Conservation (phyloP, 1,284 basidiomycete genomes). For the Apiotrichum sp. region DNA sequence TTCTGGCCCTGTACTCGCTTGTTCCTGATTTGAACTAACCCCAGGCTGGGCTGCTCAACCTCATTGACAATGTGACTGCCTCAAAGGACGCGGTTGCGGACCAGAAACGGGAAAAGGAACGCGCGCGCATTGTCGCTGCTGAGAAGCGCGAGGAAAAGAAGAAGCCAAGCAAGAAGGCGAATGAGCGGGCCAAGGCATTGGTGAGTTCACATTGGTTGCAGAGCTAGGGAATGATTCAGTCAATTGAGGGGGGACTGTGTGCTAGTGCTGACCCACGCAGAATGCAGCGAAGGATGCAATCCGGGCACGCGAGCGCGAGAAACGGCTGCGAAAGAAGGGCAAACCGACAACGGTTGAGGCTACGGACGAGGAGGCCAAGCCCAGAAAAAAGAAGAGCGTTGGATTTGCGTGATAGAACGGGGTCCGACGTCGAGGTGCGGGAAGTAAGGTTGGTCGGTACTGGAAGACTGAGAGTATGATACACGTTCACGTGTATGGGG, state of each 20-base stretch:
- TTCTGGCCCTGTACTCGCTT: too few species aligned
- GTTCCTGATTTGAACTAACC: too few species aligned
- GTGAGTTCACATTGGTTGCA: constrained; percentile 13
- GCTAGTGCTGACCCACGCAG: constrained; percentile 4
- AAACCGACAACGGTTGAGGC: not conserved
- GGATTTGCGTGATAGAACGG: constrained; percentile 12
- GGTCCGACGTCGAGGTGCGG: too few species aligned
- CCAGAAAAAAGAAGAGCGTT: constrained; percentile 18
- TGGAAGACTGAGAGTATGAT: too few species aligned
- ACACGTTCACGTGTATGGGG: too few species aligned
- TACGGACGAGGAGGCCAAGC: not conserved
- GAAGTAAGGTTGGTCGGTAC: too few species aligned
- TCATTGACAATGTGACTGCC: constrained; percentile 26
- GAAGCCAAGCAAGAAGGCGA: constrained; percentile 19
- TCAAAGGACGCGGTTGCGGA: constrained; percentile 20
- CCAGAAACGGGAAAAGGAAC: constrained; percentile 16
- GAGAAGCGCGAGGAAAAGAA: constrained; percentile 7
- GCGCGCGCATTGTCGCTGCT: constrained; percentile 6
- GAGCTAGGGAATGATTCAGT: too few species aligned
- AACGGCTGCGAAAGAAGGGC: constrained; percentile 20
- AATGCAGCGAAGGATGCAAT: constrained; percentile 12
- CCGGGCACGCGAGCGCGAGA: constrained; percentile 17
- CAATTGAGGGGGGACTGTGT: not conserved
- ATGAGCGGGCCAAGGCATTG: constrained; percentile 24
- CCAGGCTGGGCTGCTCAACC: constrained; percentile 22